phyloP scores from a whole-genome alignment of 2,329 filamentous ascomycete species.

The Orbilia ellipsospora region DNA sequence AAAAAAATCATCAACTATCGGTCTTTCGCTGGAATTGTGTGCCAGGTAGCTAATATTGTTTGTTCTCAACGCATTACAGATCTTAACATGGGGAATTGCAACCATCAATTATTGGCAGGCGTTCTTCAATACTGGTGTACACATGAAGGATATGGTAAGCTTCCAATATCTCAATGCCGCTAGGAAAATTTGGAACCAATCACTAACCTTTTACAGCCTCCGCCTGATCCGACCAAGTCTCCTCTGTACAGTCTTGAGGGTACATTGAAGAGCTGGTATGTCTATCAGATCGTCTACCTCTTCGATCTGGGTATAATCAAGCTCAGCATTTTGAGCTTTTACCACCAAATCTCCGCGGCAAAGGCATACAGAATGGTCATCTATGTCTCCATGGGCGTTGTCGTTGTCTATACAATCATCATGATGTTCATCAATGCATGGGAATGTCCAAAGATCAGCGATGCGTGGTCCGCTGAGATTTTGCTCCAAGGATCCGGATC shows the following conservation, averaged over 20 bases:
- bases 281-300: slow-evolving; percentile 63
- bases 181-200: background rate
- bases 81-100: slow-evolving; percentile 57
- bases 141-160: slow-evolving; percentile 57
- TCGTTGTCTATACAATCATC: slow-evolving; percentile 59
- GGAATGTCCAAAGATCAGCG: slow-evolving; percentile 58
- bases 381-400: slow-evolving; percentile 61
- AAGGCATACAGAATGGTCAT: slow-evolving; percentile 58
- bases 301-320: slow-evolving; percentile 62
- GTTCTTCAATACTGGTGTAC: slow-evolving; percentile 51
- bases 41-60: slow-evolving; percentile 8
- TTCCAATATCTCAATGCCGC: background rate
- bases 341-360: slow-evolving; percentile 62
- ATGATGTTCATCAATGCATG: slow-evolving; percentile 61
- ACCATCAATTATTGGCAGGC: slow-evolving; percentile 57
- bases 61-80: slow-evolving; percentile 42
- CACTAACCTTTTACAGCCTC: slow-evolving; percentile 19
- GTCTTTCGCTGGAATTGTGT: background rate
- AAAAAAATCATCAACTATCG: slow-evolving; percentile 9
- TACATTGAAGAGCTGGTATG: slow-evolving; percentile 62
- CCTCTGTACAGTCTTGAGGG: slow-evolving; percentile 49
- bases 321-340: slow-evolving; percentile 64
- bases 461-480: slow-evolving; percentile 59
- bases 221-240: slow-evolving; percentile 42
- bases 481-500: slow-evolving; percentile 56